phyloP scores from a whole-genome alignment of 2,329 filamentous ascomycete genomes.

The Fusarium robinianum region DNA sequence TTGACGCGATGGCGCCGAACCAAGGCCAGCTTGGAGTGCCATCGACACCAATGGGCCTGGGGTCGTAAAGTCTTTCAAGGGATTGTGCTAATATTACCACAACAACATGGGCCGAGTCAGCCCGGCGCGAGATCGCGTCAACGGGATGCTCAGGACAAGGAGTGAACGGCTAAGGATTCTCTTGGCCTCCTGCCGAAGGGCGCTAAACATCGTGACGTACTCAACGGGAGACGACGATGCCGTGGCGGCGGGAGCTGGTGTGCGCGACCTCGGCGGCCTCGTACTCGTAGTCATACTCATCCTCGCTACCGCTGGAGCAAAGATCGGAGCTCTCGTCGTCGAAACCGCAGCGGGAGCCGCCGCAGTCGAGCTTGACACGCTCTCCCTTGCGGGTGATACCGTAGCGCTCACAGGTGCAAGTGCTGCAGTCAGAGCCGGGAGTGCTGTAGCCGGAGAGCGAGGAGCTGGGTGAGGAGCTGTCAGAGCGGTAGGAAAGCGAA shows the following conservation, averaged over 20 bases:
- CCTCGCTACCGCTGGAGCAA: conserved; percentile 71
- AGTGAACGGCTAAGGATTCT: conserved; percentile 43
- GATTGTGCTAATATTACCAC: conserved; percentile 39
- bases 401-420: conserved; percentile 94
- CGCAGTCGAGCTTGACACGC: conserved; percentile 95
- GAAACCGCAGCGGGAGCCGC: conserved; percentile 85
- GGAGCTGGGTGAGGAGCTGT: conserved; percentile 74
- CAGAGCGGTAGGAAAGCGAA: conserved; percentile 71
- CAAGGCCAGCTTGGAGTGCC: conserved; percentile 53
- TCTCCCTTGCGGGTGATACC: conserved; percentile 93
- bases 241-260: conserved; percentile 64
- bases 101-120: conserved; percentile 39
- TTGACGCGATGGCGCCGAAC: conserved; percentile 31
- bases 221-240: conserved; percentile 59
- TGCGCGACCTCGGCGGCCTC: conserved; percentile 50
- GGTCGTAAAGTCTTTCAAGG: conserved; percentile 36
- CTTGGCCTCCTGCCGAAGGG: conserved; percentile 31
- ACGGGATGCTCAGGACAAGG: conserved; percentile 37
- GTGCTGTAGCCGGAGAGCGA: conserved; percentile 79
- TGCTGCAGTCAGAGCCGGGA: conserved; percentile 73
- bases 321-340: conserved; percentile 66
- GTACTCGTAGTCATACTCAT: conserved; percentile 57
- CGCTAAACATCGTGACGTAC: conserved; percentile 28
- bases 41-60: conserved; percentile 38
- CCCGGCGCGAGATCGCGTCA: conserved; percentile 36